Evolutionary conservation across 148 eudicot species (phyloP).

Genomic region (Vaccinium vitisidaea): DNA sequence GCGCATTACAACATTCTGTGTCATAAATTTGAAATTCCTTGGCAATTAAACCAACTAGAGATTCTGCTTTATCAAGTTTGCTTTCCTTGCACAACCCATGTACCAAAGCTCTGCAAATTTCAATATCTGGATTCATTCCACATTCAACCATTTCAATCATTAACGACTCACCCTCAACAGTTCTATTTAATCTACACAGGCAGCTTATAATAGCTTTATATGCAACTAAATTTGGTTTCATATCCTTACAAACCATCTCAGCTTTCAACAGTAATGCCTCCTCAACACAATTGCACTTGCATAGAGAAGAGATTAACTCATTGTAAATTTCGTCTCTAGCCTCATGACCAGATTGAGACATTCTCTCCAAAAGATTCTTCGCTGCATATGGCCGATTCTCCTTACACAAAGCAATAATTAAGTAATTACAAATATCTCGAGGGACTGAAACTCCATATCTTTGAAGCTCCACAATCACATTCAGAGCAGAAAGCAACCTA

Average conservation of each 20-base stretch:
- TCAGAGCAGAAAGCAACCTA: constrained; percentile 66
- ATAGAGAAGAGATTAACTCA: constrained; percentile 57
- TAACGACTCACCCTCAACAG: constrained; percentile 53
- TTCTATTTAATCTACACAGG: constrained; percentile 50
- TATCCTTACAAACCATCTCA: constrained; percentile 42
- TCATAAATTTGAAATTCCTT: constrained; percentile 51
- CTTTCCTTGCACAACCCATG: constrained; percentile 51
- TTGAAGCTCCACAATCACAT: constrained; percentile 59
- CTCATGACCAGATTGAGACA: constrained; percentile 50
- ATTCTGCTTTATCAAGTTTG: constrained; percentile 49
- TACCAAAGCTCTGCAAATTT: constrained; percentile 58
- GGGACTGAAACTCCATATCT: constrained; percentile 46
- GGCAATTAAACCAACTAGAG: constrained; percentile 47
- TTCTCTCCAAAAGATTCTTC: constrained; percentile 52
- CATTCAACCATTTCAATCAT: constrained; percentile 59
- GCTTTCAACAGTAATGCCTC: constrained; percentile 58
- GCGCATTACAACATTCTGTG: constrained; percentile 51
- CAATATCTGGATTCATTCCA: constrained; percentile 47
- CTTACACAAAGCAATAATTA: constrained; percentile 55
- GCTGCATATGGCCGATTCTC: constrained; percentile 71
- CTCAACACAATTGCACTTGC: constrained; percentile 40
- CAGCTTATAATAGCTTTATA: constrained; percentile 56
- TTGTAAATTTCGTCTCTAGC: constrained; percentile 49
- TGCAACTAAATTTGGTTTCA: constrained; percentile 40
- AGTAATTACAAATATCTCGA: constrained; percentile 41